Evolutionary conservation across 2,329 filamentous ascomycete genomes (phyloP), one percentile per base, ranked within the genome.

Genomic region (Blastomyces percursus): DNA sequence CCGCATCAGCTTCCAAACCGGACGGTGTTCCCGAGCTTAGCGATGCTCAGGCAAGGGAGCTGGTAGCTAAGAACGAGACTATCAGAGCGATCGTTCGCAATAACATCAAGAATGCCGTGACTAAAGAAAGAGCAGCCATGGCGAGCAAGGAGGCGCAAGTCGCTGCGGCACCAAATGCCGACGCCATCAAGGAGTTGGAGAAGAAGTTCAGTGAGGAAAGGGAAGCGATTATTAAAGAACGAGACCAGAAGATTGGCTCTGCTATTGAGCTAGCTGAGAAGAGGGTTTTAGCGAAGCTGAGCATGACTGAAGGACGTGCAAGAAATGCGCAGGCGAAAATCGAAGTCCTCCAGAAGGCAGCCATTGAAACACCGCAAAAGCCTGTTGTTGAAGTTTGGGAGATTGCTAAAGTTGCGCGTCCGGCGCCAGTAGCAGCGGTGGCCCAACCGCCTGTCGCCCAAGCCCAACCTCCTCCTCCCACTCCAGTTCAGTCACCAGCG

Each of bases 381-480:
- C 85, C 91, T 0, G 91, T 97, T 3, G 84, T 79, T 11, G 91
- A 96, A 74, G 92, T 96, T 0, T 96, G 90, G 89, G 86, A 88
- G 66, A 78, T 89, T 61, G 91, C 88, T 0, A 92, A 93, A 75
- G 79, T 77, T 61, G 82, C 85, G 21, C 61, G 61, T 40, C 62
- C 57, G 30, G 48, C 61, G 21, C 64, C 65, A 19, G 62, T 63
- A 48, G 50, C 48, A 27, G 48, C 55, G 21, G 63, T 60, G 59
- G 38, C 63, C 46, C 64, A 64, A 38, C 64, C 69, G 21, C 64
- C 70, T 19, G 63, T 42, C 21, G 54, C 59, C n/a, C 58, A 62
- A 35, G 57, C 62, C 30, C 51, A 64, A 60, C 61, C 64, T 42
- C 60, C 57, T 50, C 59, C 59, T 62, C 60, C 30, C 55, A 58